Evolutionary conservation across 2,329 filamentous ascomycete genomes (phyloP).

Genomic region (Phyllosticta capitalensis): DNA sequence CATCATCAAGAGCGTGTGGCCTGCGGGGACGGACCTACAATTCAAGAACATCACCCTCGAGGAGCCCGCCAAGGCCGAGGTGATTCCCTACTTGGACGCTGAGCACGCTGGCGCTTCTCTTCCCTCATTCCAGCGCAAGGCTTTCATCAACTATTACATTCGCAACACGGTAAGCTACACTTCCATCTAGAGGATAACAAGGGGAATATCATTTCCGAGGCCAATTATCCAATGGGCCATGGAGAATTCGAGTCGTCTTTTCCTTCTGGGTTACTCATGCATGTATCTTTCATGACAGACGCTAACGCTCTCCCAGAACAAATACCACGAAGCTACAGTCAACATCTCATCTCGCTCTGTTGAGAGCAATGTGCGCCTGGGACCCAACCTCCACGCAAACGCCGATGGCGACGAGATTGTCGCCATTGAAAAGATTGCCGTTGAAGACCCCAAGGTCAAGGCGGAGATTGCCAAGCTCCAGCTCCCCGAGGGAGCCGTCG

Average conservation of each 20-base stretch:
- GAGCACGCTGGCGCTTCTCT: slow-evolving; percentile 45
- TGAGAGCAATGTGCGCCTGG: slow-evolving; percentile 50
- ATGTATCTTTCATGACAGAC: neutral
- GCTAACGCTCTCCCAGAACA: slow-evolving; percentile 36
- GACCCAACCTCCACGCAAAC: slow-evolving; percentile 47
- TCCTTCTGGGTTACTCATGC: no score
- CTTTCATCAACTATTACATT: slow-evolving; percentile 50
- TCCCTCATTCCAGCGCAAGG: slow-evolving; percentile 44
- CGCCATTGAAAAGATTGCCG: slow-evolving; percentile 47
- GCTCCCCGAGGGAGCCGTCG: slow-evolving; percentile 46
- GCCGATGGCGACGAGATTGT: slow-evolving; percentile 51
- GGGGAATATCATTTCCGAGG: neutral
- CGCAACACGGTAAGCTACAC: slow-evolving; percentile 46
- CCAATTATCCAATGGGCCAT: neutral
- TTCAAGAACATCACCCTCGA: slow-evolving; percentile 61
- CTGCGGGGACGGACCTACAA: slow-evolving; percentile 44
- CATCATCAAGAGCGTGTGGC: slow-evolving; percentile 47
- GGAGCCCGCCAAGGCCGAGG: slow-evolving; percentile 52
- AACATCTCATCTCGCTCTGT: slow-evolving; percentile 44
- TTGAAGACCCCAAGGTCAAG: slow-evolving; percentile 47
- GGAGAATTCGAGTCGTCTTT: neutral
- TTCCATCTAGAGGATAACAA: slow-evolving; percentile 17
- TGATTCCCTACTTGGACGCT: slow-evolving; percentile 52
- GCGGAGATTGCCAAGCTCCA: slow-evolving; percentile 51
- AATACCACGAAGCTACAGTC: slow-evolving; percentile 52